phyloP scores from a whole-genome alignment of 768 basidiomycete species.

The Tricholomella constricta region DNA sequence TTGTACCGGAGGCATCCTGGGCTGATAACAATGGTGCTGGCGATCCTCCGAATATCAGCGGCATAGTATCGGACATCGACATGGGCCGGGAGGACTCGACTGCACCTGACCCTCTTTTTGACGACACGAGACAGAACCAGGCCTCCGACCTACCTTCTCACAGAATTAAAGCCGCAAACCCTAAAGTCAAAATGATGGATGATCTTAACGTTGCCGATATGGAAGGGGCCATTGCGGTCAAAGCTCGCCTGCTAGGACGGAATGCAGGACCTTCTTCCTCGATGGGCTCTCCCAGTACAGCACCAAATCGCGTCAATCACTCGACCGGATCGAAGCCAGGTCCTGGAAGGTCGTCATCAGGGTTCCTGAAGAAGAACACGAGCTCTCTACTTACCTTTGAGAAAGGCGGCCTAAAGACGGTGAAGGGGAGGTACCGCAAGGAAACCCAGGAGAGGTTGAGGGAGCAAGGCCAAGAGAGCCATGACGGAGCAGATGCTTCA shows the following conservation, averaged over 20 bases:
- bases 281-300: neutral
- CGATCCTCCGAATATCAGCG: too few relatives aligned
- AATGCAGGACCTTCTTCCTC: constrained; percentile 15
- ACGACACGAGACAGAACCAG: neutral
- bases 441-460: neutral
- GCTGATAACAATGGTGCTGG: neutral
- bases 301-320: neutral
- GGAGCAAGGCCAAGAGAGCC: neutral
- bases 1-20: neutral
- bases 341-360: constrained; percentile 53
- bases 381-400: constrained; percentile 57
- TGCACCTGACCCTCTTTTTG: neutral
- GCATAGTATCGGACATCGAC: neutral
- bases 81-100: neutral
- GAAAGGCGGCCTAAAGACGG: constrained; percentile 52
- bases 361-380: constrained; percentile 38
- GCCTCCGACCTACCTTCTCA: constrained; percentile 36
- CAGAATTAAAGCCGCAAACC: constrained; percentile 50
- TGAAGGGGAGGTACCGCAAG: constrained; percentile 45
- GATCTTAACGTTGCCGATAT: constrained; percentile 33
- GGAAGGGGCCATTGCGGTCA: constrained; percentile 48
- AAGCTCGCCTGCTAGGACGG: constrained; percentile 44
- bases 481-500: constrained; percentile 4
- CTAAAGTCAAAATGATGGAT: constrained; percentile 55
- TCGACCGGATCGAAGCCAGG: constrained; percentile 39